Percentiles rank a stretch among this genome's conserved stretches.
These are phyloP conservation scores for Fomitopsis pinicola DNA, from an alignment of 1,284 basidiomycete genomes.

Conservation along the genomic window DNA sequence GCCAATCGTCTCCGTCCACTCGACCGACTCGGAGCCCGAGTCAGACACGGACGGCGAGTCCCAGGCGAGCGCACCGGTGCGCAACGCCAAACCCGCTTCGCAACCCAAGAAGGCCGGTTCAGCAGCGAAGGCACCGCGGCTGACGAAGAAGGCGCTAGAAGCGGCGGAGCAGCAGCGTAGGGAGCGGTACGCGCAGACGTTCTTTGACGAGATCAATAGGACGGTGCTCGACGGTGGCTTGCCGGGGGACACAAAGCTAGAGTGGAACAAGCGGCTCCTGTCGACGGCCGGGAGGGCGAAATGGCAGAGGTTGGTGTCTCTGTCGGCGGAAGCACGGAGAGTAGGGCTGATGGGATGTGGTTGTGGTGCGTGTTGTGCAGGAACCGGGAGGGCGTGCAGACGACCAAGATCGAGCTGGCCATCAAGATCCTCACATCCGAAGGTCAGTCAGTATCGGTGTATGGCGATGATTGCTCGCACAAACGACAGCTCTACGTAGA, in stretches of 20 bases:
- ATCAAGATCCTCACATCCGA: slow-evolving; percentile 74
- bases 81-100: neutral
- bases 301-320: slow-evolving; percentile 50
- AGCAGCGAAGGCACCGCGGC: slow-evolving; percentile 19
- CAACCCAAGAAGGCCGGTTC: slow-evolving; percentile 1
- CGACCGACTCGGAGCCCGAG: slow-evolving; percentile 11
- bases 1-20: slow-evolving; percentile 1
- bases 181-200: slow-evolving; percentile 52
- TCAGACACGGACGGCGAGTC: slow-evolving; percentile 3
- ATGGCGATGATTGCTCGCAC: neutral
- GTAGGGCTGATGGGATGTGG: neutral
- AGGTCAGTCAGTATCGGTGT: slow-evolving; percentile 46
- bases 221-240: slow-evolving; percentile 74
- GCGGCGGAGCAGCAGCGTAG: slow-evolving; percentile 42
- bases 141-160: slow-evolving; percentile 41
- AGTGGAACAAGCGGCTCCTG: slow-evolving; percentile 70
- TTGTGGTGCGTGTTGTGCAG: slow-evolving; percentile 25
- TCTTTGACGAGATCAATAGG: slow-evolving; percentile 82
- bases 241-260: slow-evolving; percentile 56
- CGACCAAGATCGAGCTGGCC: slow-evolving; percentile 67
- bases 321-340: neutral
- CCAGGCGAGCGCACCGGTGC: neutral
- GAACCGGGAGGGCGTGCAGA: slow-evolving; percentile 45
- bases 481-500: slow-evolving; percentile 38
- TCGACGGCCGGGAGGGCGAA: slow-evolving; percentile 78